phyloP scores from a whole-genome alignment of 495 filamentous ascomycete genomes.

The Penicillium pulvis region DNA sequence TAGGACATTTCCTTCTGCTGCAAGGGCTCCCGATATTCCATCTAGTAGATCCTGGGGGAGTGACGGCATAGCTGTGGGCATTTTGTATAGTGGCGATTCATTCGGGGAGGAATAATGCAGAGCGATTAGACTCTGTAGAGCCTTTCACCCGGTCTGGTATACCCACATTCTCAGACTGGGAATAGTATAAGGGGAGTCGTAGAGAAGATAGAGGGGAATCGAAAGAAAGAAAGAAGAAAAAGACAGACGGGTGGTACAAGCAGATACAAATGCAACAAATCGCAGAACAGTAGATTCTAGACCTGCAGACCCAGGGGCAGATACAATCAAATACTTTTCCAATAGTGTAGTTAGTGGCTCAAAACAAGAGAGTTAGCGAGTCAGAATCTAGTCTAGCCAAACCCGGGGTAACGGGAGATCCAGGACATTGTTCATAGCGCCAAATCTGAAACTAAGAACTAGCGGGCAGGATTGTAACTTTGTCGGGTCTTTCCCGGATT shows the following conservation, averaged over 20 bases:
- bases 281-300: background rate
- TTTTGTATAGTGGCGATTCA: background rate
- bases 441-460: background rate
- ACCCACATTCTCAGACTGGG: slow-evolving; percentile 18
- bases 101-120: background rate
- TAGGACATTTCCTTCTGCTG: slow-evolving; percentile 24
- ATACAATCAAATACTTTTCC: background rate
- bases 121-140: slow-evolving; percentile 13
- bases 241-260: slow-evolving; percentile 6
- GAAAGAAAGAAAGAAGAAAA: slow-evolving; percentile 5
- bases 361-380: background rate
- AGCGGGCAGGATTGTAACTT: background rate
- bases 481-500: background rate
- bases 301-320: background rate
- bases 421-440: slow-evolving; percentile 8
- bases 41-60: slow-evolving; percentile 30
- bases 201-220: background rate
- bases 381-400: slow-evolving; percentile 4
- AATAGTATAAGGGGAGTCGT: background rate
- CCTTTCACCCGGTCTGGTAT: slow-evolving; percentile 27
- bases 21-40: slow-evolving; percentile 42
- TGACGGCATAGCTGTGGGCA: slow-evolving; percentile 21
- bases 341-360: background rate
- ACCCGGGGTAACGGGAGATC: slow-evolving; percentile 11
- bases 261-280: slow-evolving; percentile 4